Evolutionary conservation across 768 basidiomycete genomes (phyloP).

Genomic region (Boletus pseudo-olivaceus): DNA sequence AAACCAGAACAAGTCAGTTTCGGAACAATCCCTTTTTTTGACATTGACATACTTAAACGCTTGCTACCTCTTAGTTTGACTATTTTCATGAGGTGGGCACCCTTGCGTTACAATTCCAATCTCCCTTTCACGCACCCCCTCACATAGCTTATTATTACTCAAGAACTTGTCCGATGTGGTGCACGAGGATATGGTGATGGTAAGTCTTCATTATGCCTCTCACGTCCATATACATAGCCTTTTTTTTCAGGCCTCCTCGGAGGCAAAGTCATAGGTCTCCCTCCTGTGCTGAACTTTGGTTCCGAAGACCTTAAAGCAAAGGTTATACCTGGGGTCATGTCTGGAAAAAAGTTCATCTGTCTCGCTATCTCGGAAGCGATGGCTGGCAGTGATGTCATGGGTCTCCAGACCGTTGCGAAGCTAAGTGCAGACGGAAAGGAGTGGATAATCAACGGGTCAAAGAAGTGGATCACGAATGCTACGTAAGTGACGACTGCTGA

Average conservation of each 20-base stretch:
- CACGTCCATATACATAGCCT: not conserved
- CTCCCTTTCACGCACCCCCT: not conserved
- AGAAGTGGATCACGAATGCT: conserved; percentile 70
- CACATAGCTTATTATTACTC: conserved; percentile 53
- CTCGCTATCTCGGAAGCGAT: conserved; percentile 76
- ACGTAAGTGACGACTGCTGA: conserved; percentile 30
- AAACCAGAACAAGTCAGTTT: conserved; percentile 64
- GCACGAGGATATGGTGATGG: conserved; percentile 71
- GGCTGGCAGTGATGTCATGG: conserved; percentile 67
- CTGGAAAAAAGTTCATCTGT: conserved; percentile 67
- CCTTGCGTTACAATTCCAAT: conserved; percentile 8
- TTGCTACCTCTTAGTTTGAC: conserved; percentile 44
- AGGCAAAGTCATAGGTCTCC: conserved; percentile 67
- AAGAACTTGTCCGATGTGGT: conserved; percentile 56
- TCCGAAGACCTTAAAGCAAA: conserved; percentile 47
- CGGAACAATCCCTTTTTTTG: not conserved
- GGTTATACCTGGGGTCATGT: conserved; percentile 48
- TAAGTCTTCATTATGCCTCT: not conserved
- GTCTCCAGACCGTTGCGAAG: conserved; percentile 57
- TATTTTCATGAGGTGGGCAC: conserved; percentile 69
- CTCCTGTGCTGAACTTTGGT: conserved; percentile 69
- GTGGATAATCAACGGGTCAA: conserved; percentile 72
- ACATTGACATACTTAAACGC: conserved; percentile 1
- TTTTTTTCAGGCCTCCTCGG: conserved; percentile 38
- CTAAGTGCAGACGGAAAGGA: conserved; percentile 64